Evolutionary conservation across 768 basidiomycete genomes (phyloP).

Genomic region (Cystobasidium ongulense): DNA sequence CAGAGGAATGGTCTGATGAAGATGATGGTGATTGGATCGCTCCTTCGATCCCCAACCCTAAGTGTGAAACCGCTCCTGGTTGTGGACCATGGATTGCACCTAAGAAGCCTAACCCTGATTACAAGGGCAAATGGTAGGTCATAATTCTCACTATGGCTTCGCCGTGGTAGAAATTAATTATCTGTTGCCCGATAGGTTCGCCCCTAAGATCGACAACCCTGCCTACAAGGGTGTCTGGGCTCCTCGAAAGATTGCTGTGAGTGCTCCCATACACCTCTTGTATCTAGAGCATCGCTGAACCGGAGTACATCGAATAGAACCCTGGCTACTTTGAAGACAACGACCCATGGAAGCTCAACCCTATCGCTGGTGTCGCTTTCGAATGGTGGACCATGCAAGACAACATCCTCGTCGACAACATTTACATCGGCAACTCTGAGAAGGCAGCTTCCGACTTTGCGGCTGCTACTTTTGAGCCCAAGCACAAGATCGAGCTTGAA

Average conservation of each 20-base stretch:
- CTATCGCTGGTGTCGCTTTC: constrained; percentile 49
- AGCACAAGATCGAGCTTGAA: constrained; percentile 70
- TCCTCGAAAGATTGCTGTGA: constrained; percentile 63
- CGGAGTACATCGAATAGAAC: constrained; percentile 31
- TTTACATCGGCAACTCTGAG: constrained; percentile 84
- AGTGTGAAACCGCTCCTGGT: constrained; percentile 74
- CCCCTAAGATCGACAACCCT: constrained; percentile 92
- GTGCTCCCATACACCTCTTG: background rate
- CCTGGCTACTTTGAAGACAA: constrained; percentile 72
- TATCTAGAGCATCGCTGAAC: background rate
- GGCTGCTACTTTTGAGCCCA: constrained; percentile 79
- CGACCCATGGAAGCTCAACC: constrained; percentile 52
- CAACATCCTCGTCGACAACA: constrained; percentile 83
- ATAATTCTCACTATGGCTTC: background rate
- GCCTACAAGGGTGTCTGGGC: constrained; percentile 93
- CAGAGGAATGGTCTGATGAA: constrained; percentile 99
- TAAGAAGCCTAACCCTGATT: constrained; percentile 46
- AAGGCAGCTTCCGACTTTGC: constrained; percentile 77
- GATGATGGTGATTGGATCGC: constrained; percentile 98
- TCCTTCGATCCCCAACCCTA: constrained; percentile 79
- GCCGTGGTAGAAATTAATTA: background rate
- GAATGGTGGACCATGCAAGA: constrained; percentile 97
- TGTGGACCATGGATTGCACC: constrained; percentile 82
- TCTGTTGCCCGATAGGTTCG: constrained; percentile 30
- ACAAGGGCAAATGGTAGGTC: constrained; percentile 94